Evolutionary conservation across 495 filamentous ascomycete species (phyloP), one percentile per base, ranked within the genome.

Genomic region (Tuber borchii): DNA sequence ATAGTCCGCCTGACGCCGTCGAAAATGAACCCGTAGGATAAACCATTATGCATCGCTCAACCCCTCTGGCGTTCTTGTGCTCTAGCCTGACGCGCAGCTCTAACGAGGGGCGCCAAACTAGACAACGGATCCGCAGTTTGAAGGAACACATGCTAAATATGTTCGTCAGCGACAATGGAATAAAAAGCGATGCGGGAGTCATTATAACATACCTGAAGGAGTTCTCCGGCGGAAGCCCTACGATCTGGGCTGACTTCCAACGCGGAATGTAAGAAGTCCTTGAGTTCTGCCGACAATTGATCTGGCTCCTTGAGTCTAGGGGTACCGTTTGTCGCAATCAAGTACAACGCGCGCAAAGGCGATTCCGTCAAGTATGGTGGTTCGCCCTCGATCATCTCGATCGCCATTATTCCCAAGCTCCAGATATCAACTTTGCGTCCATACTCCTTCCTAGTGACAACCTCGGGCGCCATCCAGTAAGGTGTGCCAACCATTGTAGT

Each of bases 391-490:
- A 99, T 97, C 95, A 99, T 99, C 84, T 99, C 95, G 80, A 99
- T 99, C n/a, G 95, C 93, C 95, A 99, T 99, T 84, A 99, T 99
- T 74, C 95, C 95, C 71, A 99, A 85, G 82, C 92, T 95, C 95
- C 95, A 99, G 79, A 99, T 98, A 83, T 99, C 95, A 72, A 99
- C 94, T 83, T 99, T 99, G 71, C 95, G 91, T 77, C 95, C 96
- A 84, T 99, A 99, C 83, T 98, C 95, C 83, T 99, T 98, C 26
- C 94, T 87, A 7, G 94, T 98, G 16, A 99, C 95, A 31, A 99
- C 94, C 84, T 99, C 95, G 6, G 95, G 95, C 5, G 95, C 95
- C 95, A 99, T 99, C 95, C 95, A 99, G 83, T 99, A 99, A 2
- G 95, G 95, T 34, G 95, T 99, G 37, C 95, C 95, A 73, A 99